phyloP scores from a whole-genome alignment of 192 early-diverging fungal genomes.

The Rhizophagus prolifer region DNA sequence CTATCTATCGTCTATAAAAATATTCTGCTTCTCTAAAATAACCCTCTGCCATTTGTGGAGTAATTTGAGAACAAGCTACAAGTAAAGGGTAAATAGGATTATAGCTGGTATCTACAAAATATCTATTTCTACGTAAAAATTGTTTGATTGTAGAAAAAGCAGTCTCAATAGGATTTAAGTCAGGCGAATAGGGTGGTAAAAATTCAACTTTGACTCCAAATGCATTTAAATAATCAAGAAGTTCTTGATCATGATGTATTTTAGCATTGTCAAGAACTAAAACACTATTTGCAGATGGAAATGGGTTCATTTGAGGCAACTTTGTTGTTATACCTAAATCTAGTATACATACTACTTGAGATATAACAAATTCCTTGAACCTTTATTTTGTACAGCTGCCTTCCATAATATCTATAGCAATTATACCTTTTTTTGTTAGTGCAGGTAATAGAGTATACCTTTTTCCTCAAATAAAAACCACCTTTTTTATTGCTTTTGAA shows the following conservation, averaged over 20 bases:
- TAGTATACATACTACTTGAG: slow-evolving; percentile 7
- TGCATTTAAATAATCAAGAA: background rate
- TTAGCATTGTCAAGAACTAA: background rate
- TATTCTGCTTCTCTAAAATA: background rate
- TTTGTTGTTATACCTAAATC: background rate
- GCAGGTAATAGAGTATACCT: slow-evolving; percentile 9
- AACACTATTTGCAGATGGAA: background rate
- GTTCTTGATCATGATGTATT: slow-evolving; percentile 14
- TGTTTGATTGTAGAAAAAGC: slow-evolving; percentile 17
- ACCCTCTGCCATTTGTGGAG: background rate
- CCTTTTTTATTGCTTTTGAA: background rate
- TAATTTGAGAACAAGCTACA: slow-evolving; percentile 14
- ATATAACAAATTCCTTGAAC: slow-evolving; percentile 7
- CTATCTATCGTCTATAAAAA: too few relatives aligned
- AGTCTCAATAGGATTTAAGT: slow-evolving; percentile 13
- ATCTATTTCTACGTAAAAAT: background rate
- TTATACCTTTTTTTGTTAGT: background rate
- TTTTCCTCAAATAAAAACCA: slow-evolving; percentile 6
- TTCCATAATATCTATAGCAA: slow-evolving; percentile 16
- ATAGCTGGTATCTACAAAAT: background rate
- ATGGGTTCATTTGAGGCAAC: slow-evolving; percentile 4
- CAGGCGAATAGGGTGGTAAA: slow-evolving; percentile 9
- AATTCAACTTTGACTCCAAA: background rate
- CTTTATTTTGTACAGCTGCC: background rate
- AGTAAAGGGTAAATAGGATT: slow-evolving; percentile 8